A percentile compares a stretch with the other conserved stretches of the same genome.
Conservation (phyloP, 164 flowering plant genomes). For the Nymphaea colorata region DNA sequence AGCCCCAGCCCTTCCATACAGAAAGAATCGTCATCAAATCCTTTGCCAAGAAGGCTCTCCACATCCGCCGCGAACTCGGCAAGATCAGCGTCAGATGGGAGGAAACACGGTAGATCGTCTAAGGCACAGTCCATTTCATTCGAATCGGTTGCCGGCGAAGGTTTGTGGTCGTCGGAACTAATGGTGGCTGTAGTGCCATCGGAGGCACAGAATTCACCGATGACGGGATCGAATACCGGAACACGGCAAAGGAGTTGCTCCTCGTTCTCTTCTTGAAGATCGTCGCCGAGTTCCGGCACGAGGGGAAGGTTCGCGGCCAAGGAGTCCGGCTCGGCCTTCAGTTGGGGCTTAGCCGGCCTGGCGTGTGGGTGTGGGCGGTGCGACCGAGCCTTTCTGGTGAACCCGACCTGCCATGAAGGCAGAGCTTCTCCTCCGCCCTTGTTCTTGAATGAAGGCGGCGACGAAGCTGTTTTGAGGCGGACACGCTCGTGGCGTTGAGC, state of each 20-base stretch:
- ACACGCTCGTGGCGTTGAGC: slow-evolving; percentile 76
- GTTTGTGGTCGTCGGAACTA: slow-evolving; percentile 1
- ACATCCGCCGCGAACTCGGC: slow-evolving; percentile 86
- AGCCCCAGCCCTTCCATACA: slow-evolving; percentile 65
- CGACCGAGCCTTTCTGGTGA: slow-evolving; percentile 57
- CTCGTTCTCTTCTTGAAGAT: slow-evolving; percentile 13
- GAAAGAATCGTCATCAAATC: slow-evolving; percentile 46
- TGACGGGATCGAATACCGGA: slow-evolving; percentile 52
- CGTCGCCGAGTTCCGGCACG: slow-evolving; percentile 53
- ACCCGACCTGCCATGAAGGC: slow-evolving; percentile 60
- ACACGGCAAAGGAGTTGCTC: slow-evolving; percentile 76
- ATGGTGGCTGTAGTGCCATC: background rate
- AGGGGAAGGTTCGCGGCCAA: slow-evolving; percentile 14
- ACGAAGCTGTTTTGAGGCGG: slow-evolving; percentile 52
- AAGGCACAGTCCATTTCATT: background rate
- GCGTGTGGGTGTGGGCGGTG: slow-evolving; percentile 1
- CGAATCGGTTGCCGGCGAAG: background rate
- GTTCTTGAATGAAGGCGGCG: background rate
- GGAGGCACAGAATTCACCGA: slow-evolving; percentile 30
- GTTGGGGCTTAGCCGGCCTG: slow-evolving; percentile 8
- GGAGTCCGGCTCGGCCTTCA: background rate
- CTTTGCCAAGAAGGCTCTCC: slow-evolving; percentile 58
- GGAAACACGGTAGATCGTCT: slow-evolving; percentile 22
- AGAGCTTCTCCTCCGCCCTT: background rate
- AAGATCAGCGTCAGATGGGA: slow-evolving; percentile 63